Evolutionary conservation across 306 rosid species (phyloP).

Genomic region (Alnus rubra): DNA sequence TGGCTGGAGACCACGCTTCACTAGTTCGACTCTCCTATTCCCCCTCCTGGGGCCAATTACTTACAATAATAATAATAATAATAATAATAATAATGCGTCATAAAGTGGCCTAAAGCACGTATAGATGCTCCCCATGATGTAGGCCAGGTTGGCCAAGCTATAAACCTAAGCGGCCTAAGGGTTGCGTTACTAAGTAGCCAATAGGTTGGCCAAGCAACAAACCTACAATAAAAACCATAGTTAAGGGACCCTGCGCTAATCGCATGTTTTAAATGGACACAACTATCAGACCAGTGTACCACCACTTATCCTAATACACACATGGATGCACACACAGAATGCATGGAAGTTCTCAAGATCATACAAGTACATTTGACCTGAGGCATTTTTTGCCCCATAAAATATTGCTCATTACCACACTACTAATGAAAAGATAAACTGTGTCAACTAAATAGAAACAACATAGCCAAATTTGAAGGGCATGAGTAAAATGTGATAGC

Average conservation of each 20-base stretch:
- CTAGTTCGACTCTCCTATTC: too few species aligned
- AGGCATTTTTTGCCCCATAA: background rate
- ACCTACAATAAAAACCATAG: background rate
- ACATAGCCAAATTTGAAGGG: background rate
- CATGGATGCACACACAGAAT: background rate
- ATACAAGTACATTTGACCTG: background rate
- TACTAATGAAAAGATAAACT: background rate
- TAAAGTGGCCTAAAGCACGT: background rate
- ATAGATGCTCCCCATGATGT: background rate
- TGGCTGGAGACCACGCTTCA: too few species aligned
- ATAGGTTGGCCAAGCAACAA: slow-evolving; percentile 1
- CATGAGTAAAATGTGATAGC: background rate
- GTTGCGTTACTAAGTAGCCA: background rate
- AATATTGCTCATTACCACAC: background rate
- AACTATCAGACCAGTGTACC: background rate
- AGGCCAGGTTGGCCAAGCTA: background rate
- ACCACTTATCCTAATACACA: background rate
- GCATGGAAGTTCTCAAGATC: background rate
- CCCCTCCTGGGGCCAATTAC: too few species aligned
- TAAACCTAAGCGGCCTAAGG: background rate
- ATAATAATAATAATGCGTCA: background rate
- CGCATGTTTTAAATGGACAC: background rate
- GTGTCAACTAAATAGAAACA: background rate
- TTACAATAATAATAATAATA: too few species aligned
- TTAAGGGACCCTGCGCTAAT: background rate